Evolutionary conservation across 1,139 yeast species (phyloP), one percentile per base, ranked within the genome.

Genomic region (Lodderomyces metapsilosis): DNA sequence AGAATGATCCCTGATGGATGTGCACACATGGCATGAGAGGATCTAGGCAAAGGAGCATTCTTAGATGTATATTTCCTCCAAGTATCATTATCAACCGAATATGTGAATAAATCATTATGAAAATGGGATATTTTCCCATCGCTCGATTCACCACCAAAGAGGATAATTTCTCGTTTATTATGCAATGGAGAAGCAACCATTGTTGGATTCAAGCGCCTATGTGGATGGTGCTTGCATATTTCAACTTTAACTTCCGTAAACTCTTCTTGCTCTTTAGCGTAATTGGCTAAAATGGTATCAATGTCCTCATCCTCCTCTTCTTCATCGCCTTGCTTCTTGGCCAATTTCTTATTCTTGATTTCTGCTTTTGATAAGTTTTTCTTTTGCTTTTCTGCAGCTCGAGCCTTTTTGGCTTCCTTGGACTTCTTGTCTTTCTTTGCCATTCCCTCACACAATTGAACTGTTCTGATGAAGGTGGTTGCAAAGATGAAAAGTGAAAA

Each of bases 11-110:
- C 98, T 2, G 91, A 82, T 1, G 97, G 96, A 61, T 92, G 98
- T 0, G 88, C 84, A 50, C 92, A 84, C 89, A 89, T 86, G 2
- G 96, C 87, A 54, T 94, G 97, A 0, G 97, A 89, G 1, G 96
- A 87, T 50, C 98, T 71, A 1, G 97, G 96, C 57, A 91, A 76
- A 10, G 98, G 98, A 0, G 95, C 64, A 58, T 92, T 92, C 53
- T 87, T 87, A 2, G 96, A 88, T 1, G 84, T 69, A 49, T 82
- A 76, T 49, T 75, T 76, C 47, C 89, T 77, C 98, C 98, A 92
- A 30, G 73, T 79, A 54, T 86, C 87, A 38, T 84, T 82, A 51
- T 88, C 95, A 10, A 85, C 72, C 7, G 86, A 71, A 62, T 85
- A 91, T 2, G 85, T 74, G 59, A 64, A 81, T 48, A 91, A 67